Base-by-base conservation (phyloP, 495 filamentous ascomycete species). In the Xeromyces bisporus region DNA sequence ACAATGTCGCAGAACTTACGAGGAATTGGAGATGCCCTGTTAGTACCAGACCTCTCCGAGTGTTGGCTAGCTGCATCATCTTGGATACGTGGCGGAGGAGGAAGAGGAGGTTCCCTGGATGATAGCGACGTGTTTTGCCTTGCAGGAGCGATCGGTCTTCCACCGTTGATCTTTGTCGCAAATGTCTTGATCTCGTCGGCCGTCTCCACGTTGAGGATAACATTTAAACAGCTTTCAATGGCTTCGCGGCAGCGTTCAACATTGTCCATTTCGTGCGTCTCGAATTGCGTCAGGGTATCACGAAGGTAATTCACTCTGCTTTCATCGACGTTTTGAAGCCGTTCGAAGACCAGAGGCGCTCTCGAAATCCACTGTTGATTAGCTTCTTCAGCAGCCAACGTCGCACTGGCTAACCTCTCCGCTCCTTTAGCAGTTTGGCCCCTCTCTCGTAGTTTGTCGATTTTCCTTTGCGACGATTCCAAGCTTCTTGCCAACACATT, bases 281-380 rank as follows among this genome's bases (percentile, higher is more conserved):
- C 73, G 36, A 81, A 74, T 42, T 93, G 89, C 1, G 89, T 96
- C 24, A 99, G 66, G 31, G 80, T 75, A 54, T 96, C 87, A 26
- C 89, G 79, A 31, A 99, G 64, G 51, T 92, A 79, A 50, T 94
- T 93, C 37, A 91, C 64, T 34, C 91, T 67, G 34, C 66, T 73
- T 56, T 99, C 91, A 37, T 99, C 91, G 11, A 85, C 59, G 5
- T 83, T 75, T 51, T 99, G 91, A 11, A 99, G 71, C 36, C 78
- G 82, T 53, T 96, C 91, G 47, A 91, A 96, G 33, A 94, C 77
- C 53, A 80, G 96, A 5, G 91, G 91, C 20, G 91, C 82, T 48
- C 93, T 81, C 6, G 89, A 91, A 20, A 93, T 78, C 91, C 91
- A 99, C 50, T 92, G 79, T 37, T 75, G 69, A 29, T 58, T 71